These are phyloP conservation scores for Fraxinus baroniana DNA, from an alignment of 305 asterid genomes.

Conservation along the genomic window DNA sequence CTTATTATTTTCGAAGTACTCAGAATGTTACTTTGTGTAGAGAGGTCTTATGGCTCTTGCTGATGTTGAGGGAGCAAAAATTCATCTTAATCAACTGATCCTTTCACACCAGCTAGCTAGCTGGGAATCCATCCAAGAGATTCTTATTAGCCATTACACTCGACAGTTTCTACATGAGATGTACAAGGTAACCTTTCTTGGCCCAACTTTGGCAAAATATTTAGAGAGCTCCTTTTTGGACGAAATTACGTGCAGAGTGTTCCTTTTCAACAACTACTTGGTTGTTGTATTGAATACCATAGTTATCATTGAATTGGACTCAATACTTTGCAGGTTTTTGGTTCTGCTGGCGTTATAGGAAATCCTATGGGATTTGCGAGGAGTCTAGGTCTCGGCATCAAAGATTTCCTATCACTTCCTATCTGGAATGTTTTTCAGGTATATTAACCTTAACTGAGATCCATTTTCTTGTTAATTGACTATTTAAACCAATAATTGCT, in stretches of 20 bases:
- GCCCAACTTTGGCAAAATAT: conserved; percentile 11
- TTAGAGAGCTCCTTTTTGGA: background rate
- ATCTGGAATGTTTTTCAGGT: conserved; percentile 84
- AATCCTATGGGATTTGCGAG: conserved; percentile 97
- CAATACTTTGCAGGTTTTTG: conserved; percentile 63
- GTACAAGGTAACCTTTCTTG: conserved; percentile 72
- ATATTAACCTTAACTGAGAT: conserved; percentile 16
- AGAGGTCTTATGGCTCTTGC: conserved; percentile 99
- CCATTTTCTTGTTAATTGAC: conserved; percentile 2
- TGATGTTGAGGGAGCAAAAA: conserved; percentile 97
- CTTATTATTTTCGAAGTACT: conserved; percentile 15
- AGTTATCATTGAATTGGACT: background rate
- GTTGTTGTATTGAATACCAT: background rate
- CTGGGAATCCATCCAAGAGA: conserved; percentile 93
- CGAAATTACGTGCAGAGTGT: background rate
- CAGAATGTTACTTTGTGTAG: conserved; percentile 37
- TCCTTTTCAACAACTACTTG: background rate
- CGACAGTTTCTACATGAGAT: conserved; percentile 93
- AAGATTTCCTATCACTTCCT: conserved; percentile 92
- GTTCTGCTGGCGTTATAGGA: conserved; percentile 98
- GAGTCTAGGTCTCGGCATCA: conserved; percentile 90
- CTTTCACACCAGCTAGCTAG: conserved; percentile 95
- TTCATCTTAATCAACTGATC: conserved; percentile 73
- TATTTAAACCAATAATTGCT: conserved; percentile 22
- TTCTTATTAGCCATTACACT: conserved; percentile 78